Conservation (phyloP, 441 rosid genomes). For the Gossypium gossypioides region DNA sequence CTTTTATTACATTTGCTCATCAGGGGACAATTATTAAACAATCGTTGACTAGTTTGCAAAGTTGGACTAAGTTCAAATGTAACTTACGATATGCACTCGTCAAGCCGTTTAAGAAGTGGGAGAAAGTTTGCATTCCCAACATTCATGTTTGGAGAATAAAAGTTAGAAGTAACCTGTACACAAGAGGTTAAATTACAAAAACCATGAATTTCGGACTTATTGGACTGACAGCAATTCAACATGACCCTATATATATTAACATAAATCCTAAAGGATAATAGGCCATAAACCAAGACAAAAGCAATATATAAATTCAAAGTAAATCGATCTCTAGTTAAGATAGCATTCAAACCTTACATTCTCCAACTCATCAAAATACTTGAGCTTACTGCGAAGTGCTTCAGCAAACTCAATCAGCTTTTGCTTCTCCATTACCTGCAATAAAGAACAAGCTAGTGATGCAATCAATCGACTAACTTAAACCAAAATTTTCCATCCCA, state of each 20-base stretch:
- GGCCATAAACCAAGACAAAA: not conserved
- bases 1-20: not conserved
- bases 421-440: constrained; percentile 83
- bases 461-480: constrained; percentile 9
- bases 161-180: constrained; percentile 72
- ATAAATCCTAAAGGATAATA: not conserved
- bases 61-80: not conserved
- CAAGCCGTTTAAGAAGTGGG: constrained; percentile 80
- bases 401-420: constrained; percentile 85
- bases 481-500: not conserved
- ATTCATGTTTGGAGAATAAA: constrained; percentile 77
- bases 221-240: not conserved
- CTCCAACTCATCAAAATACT: constrained; percentile 97
- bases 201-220: constrained; percentile 2
- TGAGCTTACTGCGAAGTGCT: constrained; percentile 86
- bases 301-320: constrained; percentile 4
- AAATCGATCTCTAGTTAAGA: constrained; percentile 23
- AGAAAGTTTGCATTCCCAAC: constrained; percentile 76
- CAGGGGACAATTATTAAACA: not conserved
- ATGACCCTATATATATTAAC: not conserved
- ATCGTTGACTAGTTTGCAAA: not conserved
- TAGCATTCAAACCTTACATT: constrained; percentile 75
- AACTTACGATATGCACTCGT: constrained; percentile 87
- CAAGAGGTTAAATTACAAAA: constrained; percentile 12
- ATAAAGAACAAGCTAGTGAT: constrained; percentile 3